Percentiles rank a stretch among this genome's conserved stretches.
These are phyloP conservation scores for Mrakia gelida DNA, from an alignment of 768 basidiomycete genomes.

Conservation along the genomic window DNA sequence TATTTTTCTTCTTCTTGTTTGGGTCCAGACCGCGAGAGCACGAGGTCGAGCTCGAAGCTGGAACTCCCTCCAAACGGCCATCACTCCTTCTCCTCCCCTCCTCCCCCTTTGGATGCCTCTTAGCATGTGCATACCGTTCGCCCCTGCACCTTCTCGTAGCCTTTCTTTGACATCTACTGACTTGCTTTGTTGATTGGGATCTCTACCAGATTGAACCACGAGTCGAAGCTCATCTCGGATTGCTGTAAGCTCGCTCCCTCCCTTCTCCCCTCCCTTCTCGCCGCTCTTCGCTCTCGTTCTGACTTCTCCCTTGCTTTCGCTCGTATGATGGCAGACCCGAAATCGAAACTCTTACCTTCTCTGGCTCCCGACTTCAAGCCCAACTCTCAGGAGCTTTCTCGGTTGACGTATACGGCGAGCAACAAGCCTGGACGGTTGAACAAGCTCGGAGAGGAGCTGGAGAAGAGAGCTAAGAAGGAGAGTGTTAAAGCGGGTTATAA, in stretches of 20 bases:
- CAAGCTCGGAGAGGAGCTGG: conserved; percentile 42
- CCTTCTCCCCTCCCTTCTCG: too few relatives aligned
- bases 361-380: conserved; percentile 37
- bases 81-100: neutral
- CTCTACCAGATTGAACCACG: conserved; percentile 8
- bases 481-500: conserved; percentile 28
- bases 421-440: conserved; percentile 42
- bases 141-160: neutral
- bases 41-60: neutral
- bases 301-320: neutral
- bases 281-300: too few relatives aligned
- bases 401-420: conserved; percentile 40
- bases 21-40: too few relatives aligned
- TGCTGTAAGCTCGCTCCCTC: conserved; percentile 3
- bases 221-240: conserved; percentile 19
- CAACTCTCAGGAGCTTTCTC: conserved; percentile 41
- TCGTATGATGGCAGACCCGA: neutral
- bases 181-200: too few relatives aligned
- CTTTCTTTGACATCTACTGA: neutral
- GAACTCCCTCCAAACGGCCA: neutral
- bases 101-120: neutral
- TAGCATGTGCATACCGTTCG: neutral
- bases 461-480: conserved; percentile 40
- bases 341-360: conserved; percentile 13
- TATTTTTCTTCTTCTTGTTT: too few relatives aligned